phyloP scores from a whole-genome alignment of 202 grass and related monocot species.

The Musa balbisiana region DNA sequence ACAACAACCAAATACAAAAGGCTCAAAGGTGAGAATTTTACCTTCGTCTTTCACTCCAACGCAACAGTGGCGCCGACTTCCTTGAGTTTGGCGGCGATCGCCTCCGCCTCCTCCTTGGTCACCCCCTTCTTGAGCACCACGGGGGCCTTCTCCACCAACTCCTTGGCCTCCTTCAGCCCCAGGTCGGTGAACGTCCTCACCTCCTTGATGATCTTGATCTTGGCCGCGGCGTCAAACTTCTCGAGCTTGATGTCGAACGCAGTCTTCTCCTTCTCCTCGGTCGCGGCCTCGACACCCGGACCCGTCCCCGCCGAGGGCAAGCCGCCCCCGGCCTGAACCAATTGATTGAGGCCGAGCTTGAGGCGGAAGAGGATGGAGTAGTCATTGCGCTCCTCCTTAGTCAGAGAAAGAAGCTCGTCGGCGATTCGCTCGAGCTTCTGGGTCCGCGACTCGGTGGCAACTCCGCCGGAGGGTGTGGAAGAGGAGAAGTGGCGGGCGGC shows the following conservation, averaged over 20 bases:
- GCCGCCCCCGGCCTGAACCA: constrained; percentile 35
- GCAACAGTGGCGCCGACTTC: constrained; percentile 64
- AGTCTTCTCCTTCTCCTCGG: constrained; percentile 53
- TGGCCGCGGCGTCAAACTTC: constrained; percentile 86
- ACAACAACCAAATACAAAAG: not conserved
- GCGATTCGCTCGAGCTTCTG: constrained; percentile 64
- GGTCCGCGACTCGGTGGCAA: constrained; percentile 16
- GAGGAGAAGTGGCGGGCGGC: constrained; percentile 46
- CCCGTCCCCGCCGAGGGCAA: constrained; percentile 11
- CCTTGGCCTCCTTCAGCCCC: constrained; percentile 91
- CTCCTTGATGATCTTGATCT: constrained; percentile 99
- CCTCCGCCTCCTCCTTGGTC: constrained; percentile 86
- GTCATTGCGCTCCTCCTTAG: constrained; percentile 55
- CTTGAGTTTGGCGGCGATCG: constrained; percentile 80
- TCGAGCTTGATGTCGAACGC: constrained; percentile 90
- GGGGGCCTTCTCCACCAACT: constrained; percentile 88
- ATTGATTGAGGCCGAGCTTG: constrained; percentile 55
- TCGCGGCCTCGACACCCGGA: constrained; percentile 8
- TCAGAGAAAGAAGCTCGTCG: constrained; percentile 57
- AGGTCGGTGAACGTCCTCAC: constrained; percentile 84
- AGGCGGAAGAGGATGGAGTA: constrained; percentile 76
- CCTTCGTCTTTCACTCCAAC: constrained; percentile 45
- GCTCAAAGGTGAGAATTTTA: constrained; percentile 8
- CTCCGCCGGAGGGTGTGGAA: constrained; percentile 10
- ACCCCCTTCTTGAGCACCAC: constrained; percentile 77